These are phyloP conservation scores for Paramyrothecium roridum DNA, from an alignment of 2,329 filamentous ascomycete genomes.

Conservation along the genomic window DNA sequence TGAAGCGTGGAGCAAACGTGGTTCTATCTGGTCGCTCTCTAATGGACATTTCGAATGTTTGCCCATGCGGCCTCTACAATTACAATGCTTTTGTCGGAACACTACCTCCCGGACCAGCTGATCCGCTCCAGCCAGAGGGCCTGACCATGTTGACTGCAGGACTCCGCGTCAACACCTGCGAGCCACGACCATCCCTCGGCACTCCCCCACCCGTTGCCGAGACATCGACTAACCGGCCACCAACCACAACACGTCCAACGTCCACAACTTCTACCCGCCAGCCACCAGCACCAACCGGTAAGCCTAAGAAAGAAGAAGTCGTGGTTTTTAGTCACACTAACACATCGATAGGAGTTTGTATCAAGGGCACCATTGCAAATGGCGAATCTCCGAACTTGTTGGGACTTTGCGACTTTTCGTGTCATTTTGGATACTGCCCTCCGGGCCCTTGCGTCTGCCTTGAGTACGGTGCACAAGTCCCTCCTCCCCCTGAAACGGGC, in stretches of 20 bases:
- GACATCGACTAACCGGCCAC: neutral
- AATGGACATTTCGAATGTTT: conserved; percentile 46
- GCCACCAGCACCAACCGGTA: neutral
- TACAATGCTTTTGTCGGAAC: conserved; percentile 54
- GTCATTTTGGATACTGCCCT: conserved; percentile 27
- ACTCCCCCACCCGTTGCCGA: neutral
- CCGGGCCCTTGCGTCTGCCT: conserved; percentile 28
- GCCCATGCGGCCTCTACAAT: conserved; percentile 53
- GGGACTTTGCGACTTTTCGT: conserved; percentile 31
- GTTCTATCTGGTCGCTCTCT: conserved; percentile 43
- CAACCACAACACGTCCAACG: neutral
- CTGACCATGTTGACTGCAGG: conserved; percentile 4
- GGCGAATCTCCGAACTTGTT: conserved; percentile 26
- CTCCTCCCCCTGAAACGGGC: conserved; percentile 17
- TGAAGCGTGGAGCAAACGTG: conserved; percentile 34
- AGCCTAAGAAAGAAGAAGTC: neutral
- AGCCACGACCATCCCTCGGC: neutral
- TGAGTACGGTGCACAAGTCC: conserved; percentile 21
- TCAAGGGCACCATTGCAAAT: conserved; percentile 4
- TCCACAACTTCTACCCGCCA: neutral
- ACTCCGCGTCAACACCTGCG: conserved; percentile 9
- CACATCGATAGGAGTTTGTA: neutral
- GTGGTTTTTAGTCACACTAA: neutral
- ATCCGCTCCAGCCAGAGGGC: conserved; percentile 5
- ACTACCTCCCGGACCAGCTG: conserved; percentile 30